Evolutionary conservation across 768 basidiomycete species (phyloP), one percentile per base, ranked within the genome.

Genomic region (Hysterangium stoloniferum): DNA sequence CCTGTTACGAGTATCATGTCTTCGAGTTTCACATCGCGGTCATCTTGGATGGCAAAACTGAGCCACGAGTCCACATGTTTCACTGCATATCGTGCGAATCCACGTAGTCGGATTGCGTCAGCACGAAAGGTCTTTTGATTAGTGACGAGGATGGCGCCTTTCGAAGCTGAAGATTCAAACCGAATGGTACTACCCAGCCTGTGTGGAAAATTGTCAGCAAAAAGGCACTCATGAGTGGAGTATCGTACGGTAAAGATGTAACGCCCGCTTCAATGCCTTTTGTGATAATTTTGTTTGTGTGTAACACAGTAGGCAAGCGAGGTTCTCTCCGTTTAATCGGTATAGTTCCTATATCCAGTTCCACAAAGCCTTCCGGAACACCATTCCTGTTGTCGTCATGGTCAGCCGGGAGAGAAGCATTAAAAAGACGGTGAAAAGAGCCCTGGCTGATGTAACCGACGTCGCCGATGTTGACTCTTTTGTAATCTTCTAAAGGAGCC

Each of bases 381-480:
- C 22, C 44, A 4, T 32, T 31, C n/a, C 19, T 31, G 20, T 4
- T 27, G 9, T 4, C n/a, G 4, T 31, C 11, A 15, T 33, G 6
- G 2, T 22, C 44, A 9, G 6, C 4, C 6, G 44, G 29, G n/a
- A 45, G 9, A 11, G 44, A 4, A 27, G 44, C 44, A 31, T 22
- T 59, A 55, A 59, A 59, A 19, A 59, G 34, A 22, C 52, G 52
- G 37, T 28, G 24, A 34, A 59, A 59, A 31, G 50, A 45, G n/a
- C 58, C 58, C 5, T 56, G 44, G 24, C 38, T 36, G 13, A 57
- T 44, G 32, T 48, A 54, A 8, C 58, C 58, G n/a, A 59, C 55
- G 41, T 59, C 58, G 25, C 52, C 58, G 24, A 59, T 42, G 12
- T 41, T 45, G 34, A 59, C 58, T 12, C 42, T 52, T 24, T 58